These are phyloP conservation scores for Aphanomyces invadans DNA, from an alignment of 352 stramenopile genomes.

Conservation along the genomic window DNA sequence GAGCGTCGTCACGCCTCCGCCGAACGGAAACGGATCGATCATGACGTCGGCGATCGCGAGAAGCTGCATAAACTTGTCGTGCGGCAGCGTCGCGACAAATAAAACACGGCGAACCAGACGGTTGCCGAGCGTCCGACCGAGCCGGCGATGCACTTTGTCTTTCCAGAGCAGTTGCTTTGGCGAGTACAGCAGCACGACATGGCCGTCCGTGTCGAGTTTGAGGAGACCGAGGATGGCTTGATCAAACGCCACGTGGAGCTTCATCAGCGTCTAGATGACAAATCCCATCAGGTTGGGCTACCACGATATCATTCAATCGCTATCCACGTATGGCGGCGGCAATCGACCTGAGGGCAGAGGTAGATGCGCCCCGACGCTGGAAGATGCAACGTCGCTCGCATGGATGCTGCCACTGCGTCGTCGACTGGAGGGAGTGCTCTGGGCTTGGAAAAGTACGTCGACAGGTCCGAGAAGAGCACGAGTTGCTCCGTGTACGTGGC, in stretches of 20 bases:
- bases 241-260: constrained; percentile 51
- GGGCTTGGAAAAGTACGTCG: constrained; percentile 42
- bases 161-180: constrained; percentile 44
- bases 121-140: constrained; percentile 21
- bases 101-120: constrained; percentile 35
- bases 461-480: constrained; percentile 56
- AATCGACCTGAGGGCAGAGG: constrained; percentile 47
- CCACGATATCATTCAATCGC: too few species aligned
- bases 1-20: constrained; percentile 74
- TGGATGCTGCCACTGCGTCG: neutral
- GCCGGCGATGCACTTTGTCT: constrained; percentile 38
- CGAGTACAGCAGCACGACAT: constrained; percentile 44
- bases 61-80: constrained; percentile 46
- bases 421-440: neutral
- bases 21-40: constrained; percentile 79
- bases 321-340: too few species aligned
- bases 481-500: constrained; percentile 55
- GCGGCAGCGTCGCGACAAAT: constrained; percentile 54
- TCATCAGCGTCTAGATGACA: constrained; percentile 52
- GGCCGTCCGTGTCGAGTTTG: constrained; percentile 29
- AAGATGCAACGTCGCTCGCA: constrained; percentile 34
- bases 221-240: constrained; percentile 37
- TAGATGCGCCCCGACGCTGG: constrained; percentile 41
- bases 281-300: neutral
- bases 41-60: constrained; percentile 56